These are phyloP conservation scores for Butyriboletus loyo DNA, from an alignment of 768 basidiomycete species.

Conservation along the genomic window DNA sequence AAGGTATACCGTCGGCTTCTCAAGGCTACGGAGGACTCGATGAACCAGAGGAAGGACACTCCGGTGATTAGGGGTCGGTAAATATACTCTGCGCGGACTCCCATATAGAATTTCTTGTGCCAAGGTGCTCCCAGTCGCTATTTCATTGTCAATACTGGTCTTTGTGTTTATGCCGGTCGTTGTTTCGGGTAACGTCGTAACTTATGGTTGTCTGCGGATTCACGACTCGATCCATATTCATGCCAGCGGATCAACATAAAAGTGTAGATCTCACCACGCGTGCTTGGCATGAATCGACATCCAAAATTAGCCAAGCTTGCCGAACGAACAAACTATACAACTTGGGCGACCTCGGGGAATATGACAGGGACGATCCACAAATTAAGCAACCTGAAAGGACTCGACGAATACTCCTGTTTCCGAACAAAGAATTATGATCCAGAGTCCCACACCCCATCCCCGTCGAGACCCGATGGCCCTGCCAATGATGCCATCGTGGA, in stretches of 20 bases:
- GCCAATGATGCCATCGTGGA: slow-evolving; percentile 37
- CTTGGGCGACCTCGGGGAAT: slow-evolving; percentile 20
- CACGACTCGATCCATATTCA: slow-evolving; percentile 12
- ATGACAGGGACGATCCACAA: slow-evolving; percentile 11
- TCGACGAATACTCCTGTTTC: slow-evolving; percentile 9
- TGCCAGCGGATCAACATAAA: slow-evolving; percentile 24
- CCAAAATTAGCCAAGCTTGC: slow-evolving; percentile 23
- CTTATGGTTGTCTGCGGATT: slow-evolving; percentile 16
- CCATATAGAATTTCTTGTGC: slow-evolving; percentile 36
- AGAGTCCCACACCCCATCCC: slow-evolving; percentile 19
- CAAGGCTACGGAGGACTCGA: slow-evolving; percentile 28
- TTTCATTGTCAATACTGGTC: slow-evolving; percentile 17
- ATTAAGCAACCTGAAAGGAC: slow-evolving; percentile 18
- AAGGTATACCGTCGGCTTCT: slow-evolving; percentile 29
- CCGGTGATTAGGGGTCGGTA: slow-evolving; percentile 32
- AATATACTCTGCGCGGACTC: slow-evolving; percentile 17
- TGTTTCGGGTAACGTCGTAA: slow-evolving; percentile 18
- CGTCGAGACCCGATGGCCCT: slow-evolving; percentile 27
- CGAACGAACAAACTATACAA: slow-evolving; percentile 17
- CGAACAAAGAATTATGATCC: slow-evolving; percentile 12
- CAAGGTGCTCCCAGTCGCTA: slow-evolving; percentile 19
- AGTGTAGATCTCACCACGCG: slow-evolving; percentile 28
- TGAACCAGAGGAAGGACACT: slow-evolving; percentile 32
- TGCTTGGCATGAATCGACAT: slow-evolving; percentile 5
- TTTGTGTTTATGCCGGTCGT: slow-evolving; percentile 17